These are phyloP conservation scores for Lycium barbarum DNA, from an alignment of 257 asterid genomes.

Conservation along the genomic window DNA sequence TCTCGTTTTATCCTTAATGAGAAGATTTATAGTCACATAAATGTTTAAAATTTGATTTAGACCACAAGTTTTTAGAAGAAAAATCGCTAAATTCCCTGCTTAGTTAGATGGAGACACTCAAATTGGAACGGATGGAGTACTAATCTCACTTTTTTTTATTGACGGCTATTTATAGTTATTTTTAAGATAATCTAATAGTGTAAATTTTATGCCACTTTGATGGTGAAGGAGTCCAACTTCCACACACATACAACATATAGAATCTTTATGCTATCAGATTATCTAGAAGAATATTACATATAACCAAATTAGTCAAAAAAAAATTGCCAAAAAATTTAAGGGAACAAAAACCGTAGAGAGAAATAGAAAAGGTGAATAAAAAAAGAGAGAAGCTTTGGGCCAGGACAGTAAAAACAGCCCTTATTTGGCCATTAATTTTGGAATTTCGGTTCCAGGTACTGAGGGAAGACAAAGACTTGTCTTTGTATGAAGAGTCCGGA, in stretches of 20 bases:
- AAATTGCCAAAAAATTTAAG: slow-evolving; percentile 50
- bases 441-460: slow-evolving; percentile 39
- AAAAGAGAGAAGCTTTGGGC: slow-evolving; percentile 26
- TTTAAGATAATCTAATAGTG: background rate
- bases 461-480: slow-evolving; percentile 15
- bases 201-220: background rate
- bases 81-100: too few relatives aligned
- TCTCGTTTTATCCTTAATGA: background rate
- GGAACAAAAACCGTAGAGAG: slow-evolving; percentile 28
- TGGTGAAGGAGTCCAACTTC: background rate
- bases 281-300: background rate
- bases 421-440: slow-evolving; percentile 39
- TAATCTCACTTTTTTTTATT: background rate
- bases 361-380: background rate
- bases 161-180: background rate
- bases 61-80: background rate
- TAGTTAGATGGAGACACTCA: too few relatives aligned
- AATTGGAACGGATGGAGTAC: background rate
- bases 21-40: background rate
- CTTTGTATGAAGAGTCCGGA: background rate
- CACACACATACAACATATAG: too few relatives aligned
- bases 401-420: background rate
- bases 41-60: background rate
- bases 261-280: background rate
- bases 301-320: background rate